phyloP scores from a whole-genome alignment of 352 stramenopile genomes.

The Phytopythium mirpurense region DNA sequence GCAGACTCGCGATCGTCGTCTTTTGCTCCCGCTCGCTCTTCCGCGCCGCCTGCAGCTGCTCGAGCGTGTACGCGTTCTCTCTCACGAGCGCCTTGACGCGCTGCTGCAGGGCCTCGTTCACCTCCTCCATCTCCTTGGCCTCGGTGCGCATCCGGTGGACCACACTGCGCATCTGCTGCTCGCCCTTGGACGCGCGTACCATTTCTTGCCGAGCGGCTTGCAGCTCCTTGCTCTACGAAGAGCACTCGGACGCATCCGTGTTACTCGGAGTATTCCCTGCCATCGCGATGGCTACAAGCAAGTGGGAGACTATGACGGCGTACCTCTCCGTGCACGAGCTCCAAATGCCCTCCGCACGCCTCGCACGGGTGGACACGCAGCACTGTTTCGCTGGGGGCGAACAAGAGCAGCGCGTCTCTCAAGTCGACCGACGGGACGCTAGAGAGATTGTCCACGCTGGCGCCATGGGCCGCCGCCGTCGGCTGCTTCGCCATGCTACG shows the following conservation, averaged over 20 bases:
- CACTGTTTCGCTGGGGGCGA: conserved; percentile 65
- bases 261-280: too few species aligned
- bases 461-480: background rate
- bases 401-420: conserved; percentile 57
- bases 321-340: conserved; percentile 77
- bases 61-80: conserved; percentile 72
- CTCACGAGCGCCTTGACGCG: conserved; percentile 69
- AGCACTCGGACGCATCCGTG: background rate
- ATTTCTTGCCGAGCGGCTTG: conserved; percentile 60
- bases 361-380: conserved; percentile 76
- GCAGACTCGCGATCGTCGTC: conserved; percentile 46
- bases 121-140: conserved; percentile 65
- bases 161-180: conserved; percentile 62
- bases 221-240: conserved; percentile 69
- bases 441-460: conserved; percentile 36
- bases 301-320: too few species aligned
- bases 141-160: conserved; percentile 64
- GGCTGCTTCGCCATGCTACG: conserved; percentile 11
- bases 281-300: too few species aligned
- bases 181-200: conserved; percentile 51
- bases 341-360: conserved; percentile 59
- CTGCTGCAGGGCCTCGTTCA: conserved; percentile 72
- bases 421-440: conserved; percentile 70
- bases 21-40: conserved; percentile 79
- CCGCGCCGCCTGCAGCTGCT: conserved; percentile 63